Percentiles rank a stretch among this genome's conserved stretches.
Conservation (phyloP, 1,284 basidiomycete species). For the Irpex rosettiformis region DNA sequence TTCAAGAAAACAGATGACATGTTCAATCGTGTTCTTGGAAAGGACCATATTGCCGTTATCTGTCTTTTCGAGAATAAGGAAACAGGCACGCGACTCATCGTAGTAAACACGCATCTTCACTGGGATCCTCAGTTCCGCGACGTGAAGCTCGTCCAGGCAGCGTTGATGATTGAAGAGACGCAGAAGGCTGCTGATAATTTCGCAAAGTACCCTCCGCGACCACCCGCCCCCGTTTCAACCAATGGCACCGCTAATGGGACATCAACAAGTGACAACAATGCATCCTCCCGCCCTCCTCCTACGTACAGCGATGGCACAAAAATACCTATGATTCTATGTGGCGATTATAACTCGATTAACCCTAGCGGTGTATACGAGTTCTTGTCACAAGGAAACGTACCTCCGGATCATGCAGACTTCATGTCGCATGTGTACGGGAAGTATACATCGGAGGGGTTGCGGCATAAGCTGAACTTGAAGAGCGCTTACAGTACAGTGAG, state of each 20-base stretch:
- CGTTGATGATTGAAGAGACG: conserved; percentile 90
- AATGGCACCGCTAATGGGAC: conserved; percentile 21
- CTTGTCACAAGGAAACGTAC: conserved; percentile 69
- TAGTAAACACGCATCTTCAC: conserved; percentile 90
- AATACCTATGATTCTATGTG: conserved; percentile 90
- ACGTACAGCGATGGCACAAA: conserved; percentile 79
- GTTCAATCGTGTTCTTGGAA: conserved; percentile 97
- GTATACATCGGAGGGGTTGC: conserved; percentile 89
- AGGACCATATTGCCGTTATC: conserved; percentile 92
- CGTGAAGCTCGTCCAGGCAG: conserved; percentile 96
- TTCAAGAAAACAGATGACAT: conserved; percentile 99
- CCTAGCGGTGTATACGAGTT: conserved; percentile 92
- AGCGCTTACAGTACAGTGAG: conserved; percentile 74
- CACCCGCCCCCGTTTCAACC: conserved; percentile 32
- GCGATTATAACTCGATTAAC: conserved; percentile 93
- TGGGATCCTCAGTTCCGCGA: conserved; percentile 95
- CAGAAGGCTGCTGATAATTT: conserved; percentile 88
- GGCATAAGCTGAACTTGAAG: conserved; percentile 80
- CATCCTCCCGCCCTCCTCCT: conserved; percentile 52
- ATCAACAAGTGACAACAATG: conserved; percentile 29
- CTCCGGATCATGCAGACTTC: conserved; percentile 87
- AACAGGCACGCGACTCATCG: conserved; percentile 84
- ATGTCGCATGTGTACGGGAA: conserved; percentile 89
- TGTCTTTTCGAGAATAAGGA: conserved; percentile 85
- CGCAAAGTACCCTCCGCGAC: conserved; percentile 77